phyloP scores from a whole-genome alignment of 2,329 filamentous ascomycete species.

The Neurospora sp. region DNA sequence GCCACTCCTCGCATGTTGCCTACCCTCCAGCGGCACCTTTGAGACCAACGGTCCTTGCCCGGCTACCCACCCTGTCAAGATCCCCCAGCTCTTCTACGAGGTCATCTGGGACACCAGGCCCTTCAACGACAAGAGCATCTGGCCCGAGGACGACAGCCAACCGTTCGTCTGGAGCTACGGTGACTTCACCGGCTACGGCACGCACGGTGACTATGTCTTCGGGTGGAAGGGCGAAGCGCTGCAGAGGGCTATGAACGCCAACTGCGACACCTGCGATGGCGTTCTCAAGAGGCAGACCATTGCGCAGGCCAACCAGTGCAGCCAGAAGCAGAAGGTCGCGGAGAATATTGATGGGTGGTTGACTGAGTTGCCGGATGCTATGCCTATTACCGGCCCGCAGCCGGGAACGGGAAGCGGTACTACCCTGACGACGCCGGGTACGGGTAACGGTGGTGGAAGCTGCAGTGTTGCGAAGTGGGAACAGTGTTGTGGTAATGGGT shows the following conservation, averaged over 20 bases:
- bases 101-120: slow-evolving; percentile 13
- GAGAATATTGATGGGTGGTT: slow-evolving; percentile 10
- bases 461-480: slow-evolving; percentile 5
- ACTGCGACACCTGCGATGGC: slow-evolving; percentile 11
- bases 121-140: slow-evolving; percentile 9
- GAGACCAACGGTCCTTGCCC: slow-evolving; percentile 10
- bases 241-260: slow-evolving; percentile 13
- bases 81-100: slow-evolving; percentile 15
- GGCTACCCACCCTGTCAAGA: slow-evolving; percentile 11
- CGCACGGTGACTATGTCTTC: slow-evolving; percentile 13
- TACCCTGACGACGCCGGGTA: not conserved
- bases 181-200: slow-evolving; percentile 14
- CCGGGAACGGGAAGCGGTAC: slow-evolving; percentile 1
- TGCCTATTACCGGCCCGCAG: slow-evolving; percentile 8
- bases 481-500: slow-evolving; percentile 8
- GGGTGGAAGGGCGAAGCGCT: slow-evolving; percentile 14
- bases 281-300: slow-evolving; percentile 8
- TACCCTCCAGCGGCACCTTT: slow-evolving; percentile 9
- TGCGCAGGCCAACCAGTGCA: slow-evolving; percentile 4
- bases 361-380: slow-evolving; percentile 3
- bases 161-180: slow-evolving; percentile 15
- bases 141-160: slow-evolving; percentile 12
- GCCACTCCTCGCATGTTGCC: slow-evolving; percentile 22
- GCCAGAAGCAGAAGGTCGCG: slow-evolving; percentile 4
- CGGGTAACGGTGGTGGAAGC: not conserved